Base-by-base conservation (phyloP, 2,329 filamentous ascomycete genomes). In the Colletotrichum caudatum region DNA sequence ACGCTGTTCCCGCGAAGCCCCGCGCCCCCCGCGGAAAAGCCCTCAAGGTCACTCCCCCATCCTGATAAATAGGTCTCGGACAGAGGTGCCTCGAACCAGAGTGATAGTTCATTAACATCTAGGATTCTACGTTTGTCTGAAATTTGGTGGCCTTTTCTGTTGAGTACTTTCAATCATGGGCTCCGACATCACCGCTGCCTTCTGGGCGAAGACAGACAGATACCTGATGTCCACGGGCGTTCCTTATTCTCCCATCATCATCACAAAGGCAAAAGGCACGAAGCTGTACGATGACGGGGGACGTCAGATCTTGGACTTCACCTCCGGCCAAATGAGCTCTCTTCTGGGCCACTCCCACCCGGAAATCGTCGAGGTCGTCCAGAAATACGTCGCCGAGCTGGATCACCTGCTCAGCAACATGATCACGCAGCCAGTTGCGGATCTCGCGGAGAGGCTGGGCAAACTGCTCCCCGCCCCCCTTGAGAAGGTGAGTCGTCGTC, bases 361-460 rank as follows among this genome's bases (percentile, higher is more conserved):
- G 0, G 88, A 90, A 71, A 87, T 90, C 59, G 87, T 89, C 9
- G 76, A 84, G 33, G 84, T 85, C 0, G 83, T 90, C 8, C 78
- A 81, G 35, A 75, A 83, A 4, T 81, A 88, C 71, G 84, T 84
- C 3, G 80, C 77, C 0, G 76, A 84, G 37, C 82, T 90, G 2
- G 88, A 90, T 73, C 88, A 91, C 71, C 81, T 90, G 1, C 82
- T 89, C 76, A 87, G 83, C 72, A 84, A 84, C 75, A 90, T 90
- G 87, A 79, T 90, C 26, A 85, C 84, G 2, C 80, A 82, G 5
- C 88, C 88, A 0, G 88, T 90, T 0, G 81, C 90, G 4, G 78
- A 83, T 20, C 82, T 90, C 0, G 88, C 84, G 0, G 82, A 86
- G 74, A 81, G 84, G 1, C 79, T 90, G 3, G 83, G 82, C 0